phyloP scores from a whole-genome alignment of 2,329 filamentous ascomycete genomes.

The Aspergillus spinulosporus region DNA sequence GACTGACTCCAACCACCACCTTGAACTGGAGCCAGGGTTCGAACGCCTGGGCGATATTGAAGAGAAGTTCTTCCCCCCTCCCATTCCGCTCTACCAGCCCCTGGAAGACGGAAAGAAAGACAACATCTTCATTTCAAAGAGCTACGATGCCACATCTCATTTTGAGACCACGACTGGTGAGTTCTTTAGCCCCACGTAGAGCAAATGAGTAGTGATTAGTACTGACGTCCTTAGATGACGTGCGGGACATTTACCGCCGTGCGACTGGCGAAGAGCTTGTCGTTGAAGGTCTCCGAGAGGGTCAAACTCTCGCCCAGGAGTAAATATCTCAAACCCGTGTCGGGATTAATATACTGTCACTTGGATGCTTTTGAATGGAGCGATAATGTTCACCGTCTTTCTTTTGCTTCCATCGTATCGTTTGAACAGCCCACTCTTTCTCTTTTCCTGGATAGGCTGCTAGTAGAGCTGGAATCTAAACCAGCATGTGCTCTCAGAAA shows the following conservation, averaged over 20 bases:
- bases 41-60: slow-evolving; percentile 91
- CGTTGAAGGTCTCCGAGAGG: slow-evolving; percentile 83
- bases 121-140: slow-evolving; percentile 97
- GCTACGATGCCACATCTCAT: slow-evolving; percentile 96
- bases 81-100: slow-evolving; percentile 93
- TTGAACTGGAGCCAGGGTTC: slow-evolving; percentile 89
- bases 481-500: neutral
- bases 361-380: slow-evolving; percentile 31
- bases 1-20: slow-evolving; percentile 85
- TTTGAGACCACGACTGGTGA: slow-evolving; percentile 82
- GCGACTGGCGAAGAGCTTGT: slow-evolving; percentile 81
- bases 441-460: neutral
- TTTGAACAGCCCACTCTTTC: slow-evolving; percentile 14
- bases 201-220: neutral
- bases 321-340: slow-evolving; percentile 24
- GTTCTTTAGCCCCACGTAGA: slow-evolving; percentile 13
- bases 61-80: slow-evolving; percentile 93
- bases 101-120: slow-evolving; percentile 77
- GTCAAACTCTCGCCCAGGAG: slow-evolving; percentile 47
- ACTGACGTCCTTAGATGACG: slow-evolving; percentile 68
- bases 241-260: slow-evolving; percentile 87
- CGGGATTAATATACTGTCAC: slow-evolving; percentile 29
- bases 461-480: neutral
- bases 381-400: slow-evolving; percentile 31
- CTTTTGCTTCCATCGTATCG: slow-evolving; percentile 20